Base-by-base conservation (phyloP, 305 asterid species). In the Fraxinus platypoda region DNA sequence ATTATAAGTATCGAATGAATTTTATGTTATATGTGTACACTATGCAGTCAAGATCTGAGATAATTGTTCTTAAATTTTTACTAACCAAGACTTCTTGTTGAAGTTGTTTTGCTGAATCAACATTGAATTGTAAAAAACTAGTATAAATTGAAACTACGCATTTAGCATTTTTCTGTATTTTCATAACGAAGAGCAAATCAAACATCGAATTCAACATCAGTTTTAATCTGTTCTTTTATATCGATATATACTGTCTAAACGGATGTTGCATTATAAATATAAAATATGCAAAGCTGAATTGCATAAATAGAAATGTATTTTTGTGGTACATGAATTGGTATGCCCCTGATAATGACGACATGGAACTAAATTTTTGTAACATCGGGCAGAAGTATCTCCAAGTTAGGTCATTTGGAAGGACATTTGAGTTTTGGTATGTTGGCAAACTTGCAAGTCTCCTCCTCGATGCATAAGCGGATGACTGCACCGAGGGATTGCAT, bases 381-480 rank as follows among this genome's bases (percentile, higher is more conserved):
- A 68, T 75, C 41, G 62, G 81, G 26, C 52, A 23, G 73, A 28
- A 83, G 87, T 79, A 31, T 49, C 25, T 75, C 33, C 76, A 81
- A 54, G 77, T 78, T 84, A 68, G 21, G 70, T 70, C 35, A 74
- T 73, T 82, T 41, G 84, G 80, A 26, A 71, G 77, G 31, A 77
- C 77, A 37, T 12, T 30, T 74, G 73, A 70, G 84, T 79, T 68
- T 77, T 81, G 90, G 84, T 74, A 90, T 92, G 97, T 85, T 80
- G 70, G 91, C 88, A 62, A 86, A 83, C 79, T 83, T 88, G 19
- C 83, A 78, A 15, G 86, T 86, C 89, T 86, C 92, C 34, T 81
- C 92, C 11, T 84, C 93, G 0, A 88, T 90, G 86, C 87, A 91
- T 86, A 91, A 92, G 84, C 89, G 97, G 35, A 82, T 83, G 81